Evolutionary conservation across 495 filamentous ascomycete genomes (phyloP), one percentile per base, ranked within the genome.

Genomic region (Aspergillus ostianus): DNA sequence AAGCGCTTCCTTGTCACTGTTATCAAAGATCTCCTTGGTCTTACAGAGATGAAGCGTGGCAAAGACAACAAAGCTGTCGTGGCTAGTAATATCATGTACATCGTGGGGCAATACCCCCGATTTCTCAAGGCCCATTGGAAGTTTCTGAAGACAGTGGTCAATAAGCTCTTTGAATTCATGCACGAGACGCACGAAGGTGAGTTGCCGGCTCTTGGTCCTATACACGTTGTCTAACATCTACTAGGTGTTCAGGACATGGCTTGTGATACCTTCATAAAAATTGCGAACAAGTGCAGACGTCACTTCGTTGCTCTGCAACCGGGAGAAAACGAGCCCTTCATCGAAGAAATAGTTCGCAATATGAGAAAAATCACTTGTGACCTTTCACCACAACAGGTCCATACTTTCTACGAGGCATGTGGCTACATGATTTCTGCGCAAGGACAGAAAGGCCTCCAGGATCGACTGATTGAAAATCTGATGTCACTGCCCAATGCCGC

Each of bases 121-220:
- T 98, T 98, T 77, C 77, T 98, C 65, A 98, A 98, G 74, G 94
- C 94, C 0, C 94, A 98, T 71, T 98, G 94, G 94, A 98, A 98
- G 73, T 99, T 99, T 77, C 77, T 99, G 64, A 99, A 99, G 84
- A 99, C 94, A 7, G 94, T 99, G 20, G 94, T 99, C 64, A 99
- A 98, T 77, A 99, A 99, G 77, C 85, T 99, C 13, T 99, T 99
- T 66, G 94, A 99, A 74, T 99, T 99, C 69, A 99, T 99, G 94
- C 94, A 99, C 73, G 94, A 99, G 70, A 98, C 94, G 5, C 94
- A 99, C 70, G 94, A 99, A 84, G 94, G 91, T 85, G 69, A 67
- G 81, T 73, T 54, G 15, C 44, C 18, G 7, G 67, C n/a, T 18
- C 49, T 51, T 13, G 32, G 45, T 17, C 46, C 56, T 53, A 49